These are phyloP conservation scores for Diplodia intermedia DNA, from an alignment of 2,329 filamentous ascomycete species.

Conservation along the genomic window DNA sequence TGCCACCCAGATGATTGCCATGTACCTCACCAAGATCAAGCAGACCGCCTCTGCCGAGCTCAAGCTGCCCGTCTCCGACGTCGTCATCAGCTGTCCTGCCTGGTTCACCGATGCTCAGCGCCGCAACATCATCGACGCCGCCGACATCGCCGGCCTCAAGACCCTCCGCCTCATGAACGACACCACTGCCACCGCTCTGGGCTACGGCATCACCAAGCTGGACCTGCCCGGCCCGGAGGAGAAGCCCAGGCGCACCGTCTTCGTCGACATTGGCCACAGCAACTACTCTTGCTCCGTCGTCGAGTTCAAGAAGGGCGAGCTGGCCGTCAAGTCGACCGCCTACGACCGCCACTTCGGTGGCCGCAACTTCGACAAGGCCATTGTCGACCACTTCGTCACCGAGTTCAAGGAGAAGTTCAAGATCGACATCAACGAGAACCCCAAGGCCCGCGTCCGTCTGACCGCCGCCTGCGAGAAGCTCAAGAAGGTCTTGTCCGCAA, in stretches of 20 bases:
- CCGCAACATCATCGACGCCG: slow-evolving; percentile 84
- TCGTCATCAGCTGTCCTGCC: slow-evolving; percentile 91
- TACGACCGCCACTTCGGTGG: slow-evolving; percentile 97
- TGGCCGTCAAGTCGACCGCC: slow-evolving; percentile 89
- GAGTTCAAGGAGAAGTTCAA: slow-evolving; percentile 99
- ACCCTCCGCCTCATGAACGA: slow-evolving; percentile 95
- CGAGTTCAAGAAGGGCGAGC: slow-evolving; percentile 96
- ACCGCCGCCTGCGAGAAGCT: slow-evolving; percentile 91
- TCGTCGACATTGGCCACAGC: slow-evolving; percentile 95
- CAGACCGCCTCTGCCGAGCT: slow-evolving; percentile 85
- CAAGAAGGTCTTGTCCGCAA: slow-evolving; percentile 98
- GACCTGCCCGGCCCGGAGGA: slow-evolving; percentile 89
- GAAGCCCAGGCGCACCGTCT: slow-evolving; percentile 87
- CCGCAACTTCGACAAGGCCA: slow-evolving; percentile 92
- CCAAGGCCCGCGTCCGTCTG: slow-evolving; percentile 87
- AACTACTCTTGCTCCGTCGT: slow-evolving; percentile 95
- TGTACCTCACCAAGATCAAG: slow-evolving; percentile 96
- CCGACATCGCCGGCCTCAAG: slow-evolving; percentile 93
- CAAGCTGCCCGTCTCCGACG: slow-evolving; percentile 87
- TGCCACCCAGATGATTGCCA: slow-evolving; percentile 90
- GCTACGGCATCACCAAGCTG: slow-evolving; percentile 97
- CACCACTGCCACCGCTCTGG: slow-evolving; percentile 92
- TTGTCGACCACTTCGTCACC: slow-evolving; percentile 92
- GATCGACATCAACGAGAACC: slow-evolving; percentile 90
- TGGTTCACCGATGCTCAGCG: slow-evolving; percentile 98